A percentile compares a stretch with the other conserved stretches of the same genome.
phyloP scores from a whole-genome alignment of 2,329 filamentous ascomycete species.

The Diaporthe amygdali region DNA sequence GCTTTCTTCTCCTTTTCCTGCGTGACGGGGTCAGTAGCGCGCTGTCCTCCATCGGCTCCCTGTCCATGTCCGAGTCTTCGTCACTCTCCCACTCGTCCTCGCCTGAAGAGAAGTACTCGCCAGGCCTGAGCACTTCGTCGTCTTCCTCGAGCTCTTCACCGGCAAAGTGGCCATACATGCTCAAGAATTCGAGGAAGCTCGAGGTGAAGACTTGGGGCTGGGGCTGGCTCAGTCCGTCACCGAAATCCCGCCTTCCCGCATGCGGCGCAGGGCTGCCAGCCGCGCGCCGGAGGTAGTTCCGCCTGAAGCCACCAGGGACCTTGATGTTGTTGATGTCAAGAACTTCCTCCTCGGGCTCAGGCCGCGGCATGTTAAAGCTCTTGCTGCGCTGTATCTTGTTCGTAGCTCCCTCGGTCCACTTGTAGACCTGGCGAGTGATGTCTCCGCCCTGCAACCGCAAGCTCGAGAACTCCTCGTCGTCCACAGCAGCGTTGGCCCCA shows the following conservation, averaged over 20 bases:
- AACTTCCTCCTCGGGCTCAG: slow-evolving; percentile 78
- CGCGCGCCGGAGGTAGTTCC: slow-evolving; percentile 83
- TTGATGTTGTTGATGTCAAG: slow-evolving; percentile 90
- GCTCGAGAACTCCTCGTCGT: slow-evolving; percentile 90
- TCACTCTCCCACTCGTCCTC: slow-evolving; percentile 66
- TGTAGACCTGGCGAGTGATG: slow-evolving; percentile 92
- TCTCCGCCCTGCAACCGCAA: slow-evolving; percentile 92
- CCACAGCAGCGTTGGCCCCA: slow-evolving; percentile 40
- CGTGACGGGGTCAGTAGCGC: slow-evolving; percentile 79
- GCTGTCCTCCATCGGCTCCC: slow-evolving; percentile 87
- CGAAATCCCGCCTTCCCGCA: slow-evolving; percentile 45
- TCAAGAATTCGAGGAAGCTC: slow-evolving; percentile 95
- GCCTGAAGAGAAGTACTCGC: slow-evolving; percentile 91
- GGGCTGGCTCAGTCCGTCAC: slow-evolving; percentile 41
- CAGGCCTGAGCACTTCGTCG: slow-evolving; percentile 83
- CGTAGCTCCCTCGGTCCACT: slow-evolving; percentile 90
- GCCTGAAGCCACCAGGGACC: slow-evolving; percentile 89
- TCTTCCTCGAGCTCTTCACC: slow-evolving; percentile 97
- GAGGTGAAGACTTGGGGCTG: slow-evolving; percentile 77
- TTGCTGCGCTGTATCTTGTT: slow-evolving; percentile 77
- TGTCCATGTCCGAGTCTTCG: slow-evolving; percentile 66
- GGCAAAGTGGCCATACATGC: slow-evolving; percentile 95
- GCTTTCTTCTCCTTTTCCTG: slow-evolving; percentile 77
- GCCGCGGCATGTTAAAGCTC: slow-evolving; percentile 81
- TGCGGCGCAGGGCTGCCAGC: slow-evolving; percentile 64